Conservation (phyloP, 2,329 filamentous ascomycete genomes). For the Paecilomyces sp. region DNA sequence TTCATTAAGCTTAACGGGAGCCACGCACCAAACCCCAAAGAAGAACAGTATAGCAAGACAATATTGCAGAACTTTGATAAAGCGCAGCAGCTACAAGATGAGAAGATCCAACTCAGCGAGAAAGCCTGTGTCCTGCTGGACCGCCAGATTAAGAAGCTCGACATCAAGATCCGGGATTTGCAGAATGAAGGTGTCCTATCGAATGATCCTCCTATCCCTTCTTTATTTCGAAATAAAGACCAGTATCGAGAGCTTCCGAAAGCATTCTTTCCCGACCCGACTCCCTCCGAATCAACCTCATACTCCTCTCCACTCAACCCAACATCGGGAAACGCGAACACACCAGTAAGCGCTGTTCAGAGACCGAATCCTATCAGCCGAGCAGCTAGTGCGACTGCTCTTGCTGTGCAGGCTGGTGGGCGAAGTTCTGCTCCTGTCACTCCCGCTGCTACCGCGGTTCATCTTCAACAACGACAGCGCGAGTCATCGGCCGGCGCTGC, state of each 20-base stretch:
- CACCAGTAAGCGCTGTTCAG: constrained; percentile 47
- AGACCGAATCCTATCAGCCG: constrained; percentile 33
- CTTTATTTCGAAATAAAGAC: constrained; percentile 46
- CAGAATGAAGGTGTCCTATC: constrained; percentile 53
- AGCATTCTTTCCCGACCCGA: constrained; percentile 42
- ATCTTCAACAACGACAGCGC: constrained; percentile 44
- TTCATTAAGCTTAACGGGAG: constrained; percentile 58
- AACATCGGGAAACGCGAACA: constrained; percentile 49
- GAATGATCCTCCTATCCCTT: constrained; percentile 53
- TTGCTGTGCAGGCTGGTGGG: constrained; percentile 27
- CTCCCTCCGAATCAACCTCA: constrained; percentile 35
- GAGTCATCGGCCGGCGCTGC: constrained; percentile 49
- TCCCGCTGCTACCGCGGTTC: constrained; percentile 30
- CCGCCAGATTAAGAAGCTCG: constrained; percentile 56
- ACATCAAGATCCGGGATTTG: constrained; percentile 55
- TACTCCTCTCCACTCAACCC: constrained; percentile 44
- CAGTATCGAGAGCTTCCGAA: constrained; percentile 39
- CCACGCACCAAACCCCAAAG: constrained; percentile 55
- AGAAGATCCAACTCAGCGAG: constrained; percentile 55
- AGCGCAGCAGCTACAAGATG: constrained; percentile 52
- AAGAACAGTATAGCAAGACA: constrained; percentile 52
- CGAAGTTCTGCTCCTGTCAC: constrained; percentile 40
- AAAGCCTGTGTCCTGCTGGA: constrained; percentile 55
- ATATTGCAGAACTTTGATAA: constrained; percentile 53
- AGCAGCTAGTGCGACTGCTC: constrained; percentile 28